phyloP scores from a whole-genome alignment of 2,329 filamentous ascomycete genomes.

The Beauveria sp. region DNA sequence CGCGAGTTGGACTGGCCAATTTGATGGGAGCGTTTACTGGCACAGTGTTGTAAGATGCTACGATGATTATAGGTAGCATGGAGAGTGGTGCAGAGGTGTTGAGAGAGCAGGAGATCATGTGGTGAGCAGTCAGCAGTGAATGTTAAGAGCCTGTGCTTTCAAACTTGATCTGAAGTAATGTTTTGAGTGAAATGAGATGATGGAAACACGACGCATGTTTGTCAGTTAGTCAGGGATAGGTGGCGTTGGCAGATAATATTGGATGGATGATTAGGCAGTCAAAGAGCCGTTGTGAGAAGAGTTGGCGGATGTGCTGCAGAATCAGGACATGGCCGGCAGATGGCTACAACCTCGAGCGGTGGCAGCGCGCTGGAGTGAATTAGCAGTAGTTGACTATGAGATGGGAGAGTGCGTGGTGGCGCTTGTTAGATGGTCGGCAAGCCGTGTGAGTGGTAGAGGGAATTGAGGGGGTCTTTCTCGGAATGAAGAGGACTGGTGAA shows the following conservation, averaged over 20 bases:
- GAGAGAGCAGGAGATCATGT: neutral
- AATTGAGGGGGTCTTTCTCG: neutral
- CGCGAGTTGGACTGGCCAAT: neutral
- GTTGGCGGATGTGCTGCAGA: neutral
- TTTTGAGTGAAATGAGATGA: neutral
- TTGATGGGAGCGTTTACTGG: neutral
- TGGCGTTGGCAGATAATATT: neutral
- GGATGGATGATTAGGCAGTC: neutral
- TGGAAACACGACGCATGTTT: neutral
- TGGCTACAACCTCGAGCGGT: neutral
- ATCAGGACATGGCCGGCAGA: neutral
- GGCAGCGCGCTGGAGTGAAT: neutral
- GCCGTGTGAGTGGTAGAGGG: neutral
- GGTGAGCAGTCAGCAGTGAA: neutral
- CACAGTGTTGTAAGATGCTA: neutral
- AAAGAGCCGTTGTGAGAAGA: neutral
- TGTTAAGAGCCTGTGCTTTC: neutral
- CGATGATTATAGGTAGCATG: conserved; percentile 8
- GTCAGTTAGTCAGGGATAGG: neutral
- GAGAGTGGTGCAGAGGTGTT: conserved; percentile 1
- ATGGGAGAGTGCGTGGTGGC: neutral
- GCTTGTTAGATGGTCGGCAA: neutral
- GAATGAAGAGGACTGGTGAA: too few relatives aligned
- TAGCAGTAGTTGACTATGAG: neutral
- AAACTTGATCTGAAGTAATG: neutral